A percentile compares a stretch with the other conserved stretches of the same genome.
Evolutionary conservation across 805 yeast genomes (phyloP).

Genomic region (Wickerhamiella kurtzmanii): DNA sequence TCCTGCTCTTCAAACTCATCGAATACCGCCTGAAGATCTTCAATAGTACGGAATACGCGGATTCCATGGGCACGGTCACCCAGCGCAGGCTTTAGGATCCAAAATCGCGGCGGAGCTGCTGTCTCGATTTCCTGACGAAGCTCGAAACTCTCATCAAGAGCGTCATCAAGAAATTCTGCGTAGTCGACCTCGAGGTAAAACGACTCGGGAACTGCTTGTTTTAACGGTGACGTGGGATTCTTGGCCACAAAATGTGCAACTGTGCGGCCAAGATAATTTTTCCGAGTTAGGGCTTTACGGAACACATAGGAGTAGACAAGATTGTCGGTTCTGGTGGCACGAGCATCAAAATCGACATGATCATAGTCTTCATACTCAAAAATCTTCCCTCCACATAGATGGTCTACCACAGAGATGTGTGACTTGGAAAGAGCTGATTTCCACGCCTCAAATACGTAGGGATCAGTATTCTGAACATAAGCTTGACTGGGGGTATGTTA

Average conservation of each 20-base stretch:
- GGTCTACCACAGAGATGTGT: not conserved
- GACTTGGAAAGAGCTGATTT: constrained; percentile 5
- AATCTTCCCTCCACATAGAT: not conserved
- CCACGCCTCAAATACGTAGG: constrained; percentile 17
- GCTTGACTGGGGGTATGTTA: constrained; percentile 5
- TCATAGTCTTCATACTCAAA: constrained; percentile 88
- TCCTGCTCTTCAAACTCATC: constrained; percentile 73
- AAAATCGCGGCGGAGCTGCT: constrained; percentile 37
- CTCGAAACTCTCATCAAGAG: constrained; percentile 86
- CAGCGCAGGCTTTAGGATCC: constrained; percentile 95
- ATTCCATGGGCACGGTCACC: constrained; percentile 96
- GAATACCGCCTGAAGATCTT: constrained; percentile 69
- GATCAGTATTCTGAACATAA: constrained; percentile 12
- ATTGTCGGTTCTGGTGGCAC: constrained; percentile 9
- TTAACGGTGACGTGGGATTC: constrained; percentile 52
- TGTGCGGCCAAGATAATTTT: constrained; percentile 78
- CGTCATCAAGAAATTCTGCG: constrained; percentile 90
- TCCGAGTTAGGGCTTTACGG: constrained; percentile 81
- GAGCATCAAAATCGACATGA: constrained; percentile 57
- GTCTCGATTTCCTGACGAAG: constrained; percentile 60
- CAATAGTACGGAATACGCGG: constrained; percentile 61
- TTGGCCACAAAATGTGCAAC: constrained; percentile 63
- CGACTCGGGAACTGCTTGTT: constrained; percentile 54
- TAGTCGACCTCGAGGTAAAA: constrained; percentile 79
- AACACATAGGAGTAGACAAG: constrained; percentile 43